Evolutionary conservation across 805 yeast genomes (phyloP), one percentile per base, ranked within the genome.

Genomic region (Starmerella khaoyaiensis): DNA sequence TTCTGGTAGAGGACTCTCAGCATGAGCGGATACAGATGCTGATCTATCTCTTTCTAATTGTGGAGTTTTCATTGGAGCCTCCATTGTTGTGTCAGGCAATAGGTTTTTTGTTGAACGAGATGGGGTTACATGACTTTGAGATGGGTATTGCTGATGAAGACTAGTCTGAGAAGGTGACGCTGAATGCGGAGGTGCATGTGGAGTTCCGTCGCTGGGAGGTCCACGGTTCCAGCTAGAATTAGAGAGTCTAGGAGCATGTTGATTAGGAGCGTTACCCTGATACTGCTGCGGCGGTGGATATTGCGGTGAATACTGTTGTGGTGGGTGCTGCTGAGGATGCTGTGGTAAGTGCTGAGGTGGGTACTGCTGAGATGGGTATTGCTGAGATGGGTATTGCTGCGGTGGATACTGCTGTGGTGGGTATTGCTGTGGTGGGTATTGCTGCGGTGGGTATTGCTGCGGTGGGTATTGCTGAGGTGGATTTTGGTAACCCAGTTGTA

Each of bases 341-440:
- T 16, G 30, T 16, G 32, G 22, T n/a, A 19, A 29, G 18, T 30
- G 33, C 5, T 6, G 25, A n/a, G 22, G 33, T 25, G 23, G 32
- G 22, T 15, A 9, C 8, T 30, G 24, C 5, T 5, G 18, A 9
- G 24, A 18, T 25, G 32, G 32, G 21, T 14, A 33, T 16, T 33
- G 36, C 4, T 15, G 31, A n/a, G 36, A 31, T 16, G 30, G 30
- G 22, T 5, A 24, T 10, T 33, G 36, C 5, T 15, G 31, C 31
- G 36, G 36, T 26, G 20, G 8, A 28, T 28, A 28, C 8, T 8
- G 30, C 30, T 19, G 18, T 8, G 30, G n/a, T 28, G 8, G 30
- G 16, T 28, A 28, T n/a, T 28, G 30, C 30, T 19, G 18, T 10
- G 30, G 30, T 28, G 30, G 8, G n/a, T 28, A 28, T 19, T 28